These are phyloP conservation scores for Sporothrix luriei DNA, from an alignment of 2,329 filamentous ascomycete genomes.

Conservation along the genomic window DNA sequence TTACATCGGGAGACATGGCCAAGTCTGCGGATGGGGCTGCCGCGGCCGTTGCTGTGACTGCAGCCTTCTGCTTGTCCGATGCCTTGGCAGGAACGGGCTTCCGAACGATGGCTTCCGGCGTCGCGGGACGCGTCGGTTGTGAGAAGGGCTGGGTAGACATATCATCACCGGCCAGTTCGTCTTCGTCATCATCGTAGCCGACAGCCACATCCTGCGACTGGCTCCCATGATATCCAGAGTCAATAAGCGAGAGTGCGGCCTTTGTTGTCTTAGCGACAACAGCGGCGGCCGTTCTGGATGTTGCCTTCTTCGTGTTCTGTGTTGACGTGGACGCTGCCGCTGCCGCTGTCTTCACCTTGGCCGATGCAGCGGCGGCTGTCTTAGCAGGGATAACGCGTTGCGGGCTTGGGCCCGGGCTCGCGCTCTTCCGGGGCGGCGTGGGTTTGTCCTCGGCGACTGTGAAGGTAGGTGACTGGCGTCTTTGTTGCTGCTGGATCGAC, in stretches of 20 bases:
- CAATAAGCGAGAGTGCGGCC: constrained; percentile 48
- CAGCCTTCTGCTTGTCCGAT: background rate
- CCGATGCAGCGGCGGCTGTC: constrained; percentile 8
- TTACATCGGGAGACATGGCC: constrained; percentile 28
- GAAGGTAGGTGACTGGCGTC: constrained; percentile 42
- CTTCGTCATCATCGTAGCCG: constrained; percentile 39
- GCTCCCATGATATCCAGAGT: constrained; percentile 74
- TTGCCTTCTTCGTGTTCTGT: constrained; percentile 26
- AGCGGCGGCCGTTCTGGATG: background rate
- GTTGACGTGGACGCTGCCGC: background rate
- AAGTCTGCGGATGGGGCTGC: constrained; percentile 30
- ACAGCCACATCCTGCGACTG: constrained; percentile 57
- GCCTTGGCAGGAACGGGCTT: background rate
- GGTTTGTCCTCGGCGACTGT: constrained; percentile 59
- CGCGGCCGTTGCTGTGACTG: background rate
- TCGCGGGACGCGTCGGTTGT: constrained; percentile 20
- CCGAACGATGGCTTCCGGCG: constrained; percentile 8
- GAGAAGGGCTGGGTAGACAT: constrained; percentile 14
- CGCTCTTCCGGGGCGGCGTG: constrained; percentile 38
- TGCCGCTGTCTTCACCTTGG: constrained; percentile 8
- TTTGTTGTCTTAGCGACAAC: constrained; percentile 30
- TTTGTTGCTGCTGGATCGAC: constrained; percentile 55
- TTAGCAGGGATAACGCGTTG: constrained; percentile 29
- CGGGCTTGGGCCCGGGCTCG: constrained; percentile 36
- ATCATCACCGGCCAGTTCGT: constrained; percentile 34